Conservation (phyloP, 768 basidiomycete species). For the Artomyces pyxidatus region DNA sequence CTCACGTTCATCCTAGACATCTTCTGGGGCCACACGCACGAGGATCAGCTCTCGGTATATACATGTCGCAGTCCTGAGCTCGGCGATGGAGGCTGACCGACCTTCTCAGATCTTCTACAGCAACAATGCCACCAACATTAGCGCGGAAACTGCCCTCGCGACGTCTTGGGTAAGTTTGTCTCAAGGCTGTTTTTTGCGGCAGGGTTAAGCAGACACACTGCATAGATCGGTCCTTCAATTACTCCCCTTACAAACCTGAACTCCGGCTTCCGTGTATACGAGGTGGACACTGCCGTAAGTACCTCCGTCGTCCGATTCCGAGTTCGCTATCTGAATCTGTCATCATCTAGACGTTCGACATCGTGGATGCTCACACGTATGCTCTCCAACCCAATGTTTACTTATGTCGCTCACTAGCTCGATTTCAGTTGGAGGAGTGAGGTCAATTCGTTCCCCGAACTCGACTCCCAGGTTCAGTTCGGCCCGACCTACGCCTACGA, state of each 20-base stretch:
- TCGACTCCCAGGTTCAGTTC: conserved; percentile 45
- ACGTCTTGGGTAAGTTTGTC: conserved; percentile 37
- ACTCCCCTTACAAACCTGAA: conserved; percentile 67
- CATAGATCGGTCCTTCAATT: conserved; percentile 61
- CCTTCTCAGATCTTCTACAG: conserved; percentile 53
- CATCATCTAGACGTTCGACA: conserved; percentile 58
- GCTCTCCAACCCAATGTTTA: conserved; percentile 17
- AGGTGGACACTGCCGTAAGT: conserved; percentile 60
- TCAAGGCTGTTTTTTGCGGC: background rate
- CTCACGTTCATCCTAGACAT: conserved; percentile 35
- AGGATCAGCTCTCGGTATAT: conserved; percentile 64
- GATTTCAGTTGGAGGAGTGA: conserved; percentile 53
- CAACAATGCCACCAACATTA: conserved; percentile 60
- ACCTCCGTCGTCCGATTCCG: background rate
- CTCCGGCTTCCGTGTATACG: conserved; percentile 67
- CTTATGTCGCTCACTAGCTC: background rate
- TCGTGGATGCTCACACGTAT: conserved; percentile 72
- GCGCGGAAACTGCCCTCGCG: conserved; percentile 45
- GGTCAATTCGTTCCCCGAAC: conserved; percentile 47
- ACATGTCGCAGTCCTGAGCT: conserved; percentile 12
- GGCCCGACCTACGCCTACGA: conserved; percentile 60
- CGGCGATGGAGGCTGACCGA: background rate
- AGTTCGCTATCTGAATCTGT: background rate
- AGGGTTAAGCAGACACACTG: background rate
- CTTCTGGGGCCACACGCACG: conserved; percentile 75